Base-by-base conservation (phyloP, 2,329 filamentous ascomycete species). In the Penicillium palitans region DNA sequence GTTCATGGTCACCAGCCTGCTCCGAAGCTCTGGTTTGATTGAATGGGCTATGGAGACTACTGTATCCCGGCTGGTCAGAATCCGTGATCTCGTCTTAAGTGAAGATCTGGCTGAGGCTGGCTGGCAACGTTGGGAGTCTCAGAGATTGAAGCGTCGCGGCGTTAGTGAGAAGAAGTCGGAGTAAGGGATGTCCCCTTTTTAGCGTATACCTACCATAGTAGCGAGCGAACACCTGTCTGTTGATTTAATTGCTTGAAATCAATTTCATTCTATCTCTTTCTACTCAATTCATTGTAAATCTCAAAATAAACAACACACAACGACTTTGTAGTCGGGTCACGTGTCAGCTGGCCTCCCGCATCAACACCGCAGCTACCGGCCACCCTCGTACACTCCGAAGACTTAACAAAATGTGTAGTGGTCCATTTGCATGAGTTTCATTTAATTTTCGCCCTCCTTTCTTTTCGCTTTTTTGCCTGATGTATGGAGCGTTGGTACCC, bases 31-130 rank as follows among this genome's bases (percentile, higher is more conserved):
- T 6, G 93, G 92, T 0, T 83, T 87, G 80, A 73, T 97, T 58
- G 81, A 85, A 6, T 91, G 90, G 89, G 83, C 80, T 2, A 75
- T 97, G 55, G 87, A 91, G 27, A 80, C 85, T 37, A 83, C 85
- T 29, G 66, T 89, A 4, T 84, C 86, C 3, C 83, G 84, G 69
- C 82, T 86, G 63, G 78, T 95, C 48, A 83, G 93, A 59, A 79
- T 96, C 48, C 83, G 95, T 59, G 95, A 99, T 75, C 78, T 99
- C 61, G 86, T 96, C 13, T 82, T 96, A 7, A 88, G 89, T 72
- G 93, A 98, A 76, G 93, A 98, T 75, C 77, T 96, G 66, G 88
- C 88, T 35, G 91, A 96, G 78, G 89, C 92, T 42, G 95, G 95
- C 2, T 99, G 93, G 93, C 90, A 93, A 76, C 88, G 90, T 72